These are phyloP conservation scores for Fusarium sp. DNA, from an alignment of 2,329 filamentous ascomycete genomes.

Conservation along the genomic window DNA sequence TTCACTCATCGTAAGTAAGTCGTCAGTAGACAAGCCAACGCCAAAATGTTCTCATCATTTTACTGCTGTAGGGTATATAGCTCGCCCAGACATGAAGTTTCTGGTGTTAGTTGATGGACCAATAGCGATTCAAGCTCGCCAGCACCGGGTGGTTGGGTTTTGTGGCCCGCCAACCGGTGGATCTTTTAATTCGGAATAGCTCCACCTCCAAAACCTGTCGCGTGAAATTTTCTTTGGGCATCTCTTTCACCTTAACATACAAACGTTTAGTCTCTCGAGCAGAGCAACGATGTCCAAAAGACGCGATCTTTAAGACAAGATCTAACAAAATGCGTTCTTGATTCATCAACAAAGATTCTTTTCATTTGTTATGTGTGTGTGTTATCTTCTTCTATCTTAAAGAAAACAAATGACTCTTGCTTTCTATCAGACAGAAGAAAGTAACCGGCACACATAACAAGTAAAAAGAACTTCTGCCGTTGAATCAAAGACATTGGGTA, in stretches of 20 bases:
- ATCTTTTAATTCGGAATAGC: background rate
- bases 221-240: slow-evolving; percentile 25
- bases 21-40: background rate
- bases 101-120: slow-evolving; percentile 13
- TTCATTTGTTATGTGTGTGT: no score
- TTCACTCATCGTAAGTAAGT: background rate
- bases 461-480: background rate
- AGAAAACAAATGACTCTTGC: background rate
- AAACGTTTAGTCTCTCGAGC: background rate
- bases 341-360: background rate
- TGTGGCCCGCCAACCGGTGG: slow-evolving; percentile 31
- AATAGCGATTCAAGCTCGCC: slow-evolving; percentile 6
- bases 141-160: slow-evolving; percentile 3
- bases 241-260: background rate
- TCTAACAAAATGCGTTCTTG: background rate
- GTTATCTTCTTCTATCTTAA: fast-evolving
- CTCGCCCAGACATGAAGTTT: background rate
- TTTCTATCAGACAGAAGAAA: background rate
- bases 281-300: background rate
- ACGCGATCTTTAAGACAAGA: background rate
- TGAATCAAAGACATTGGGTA: slow-evolving; percentile 1
- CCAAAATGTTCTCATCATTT: background rate
- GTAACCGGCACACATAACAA: no score
- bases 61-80: background rate
- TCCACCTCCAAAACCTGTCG: slow-evolving; percentile 21